Percentiles rank a stretch among this genome's conserved stretches.
Evolutionary conservation across 139 green algal genomes (phyloP).

Genomic region (Pleodorina starrii): DNA sequence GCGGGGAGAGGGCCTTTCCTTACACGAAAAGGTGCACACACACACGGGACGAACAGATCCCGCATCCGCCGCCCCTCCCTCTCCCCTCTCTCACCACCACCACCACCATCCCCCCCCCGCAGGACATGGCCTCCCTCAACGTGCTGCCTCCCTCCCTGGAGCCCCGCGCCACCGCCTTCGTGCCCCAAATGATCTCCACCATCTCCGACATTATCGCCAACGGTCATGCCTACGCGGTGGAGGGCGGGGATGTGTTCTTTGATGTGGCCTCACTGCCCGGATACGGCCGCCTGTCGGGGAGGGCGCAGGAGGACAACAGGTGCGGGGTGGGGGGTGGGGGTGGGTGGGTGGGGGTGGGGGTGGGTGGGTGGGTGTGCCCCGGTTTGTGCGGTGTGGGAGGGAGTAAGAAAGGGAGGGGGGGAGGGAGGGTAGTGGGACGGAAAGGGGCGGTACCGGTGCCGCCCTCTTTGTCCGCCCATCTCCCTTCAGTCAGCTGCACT

Average conservation of each 20-base stretch:
- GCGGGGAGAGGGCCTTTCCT: too few species aligned
- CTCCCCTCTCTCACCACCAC: background rate
- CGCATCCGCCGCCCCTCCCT: background rate
- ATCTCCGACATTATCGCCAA: slow-evolving; percentile 92
- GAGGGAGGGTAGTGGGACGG: too few species aligned
- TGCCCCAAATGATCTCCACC: slow-evolving; percentile 89
- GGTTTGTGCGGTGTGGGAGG: too few species aligned
- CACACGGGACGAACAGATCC: background rate
- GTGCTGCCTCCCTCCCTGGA: slow-evolving; percentile 91
- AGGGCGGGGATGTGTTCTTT: slow-evolving; percentile 95
- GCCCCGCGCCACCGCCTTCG: slow-evolving; percentile 92
- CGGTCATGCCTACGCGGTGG: slow-evolving; percentile 90
- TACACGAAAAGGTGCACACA: background rate
- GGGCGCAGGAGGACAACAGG: slow-evolving; percentile 78
- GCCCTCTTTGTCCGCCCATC: background rate
- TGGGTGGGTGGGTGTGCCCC: background rate
- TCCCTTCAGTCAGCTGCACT: background rate
- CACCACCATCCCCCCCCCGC: background rate
- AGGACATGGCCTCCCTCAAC: slow-evolving; percentile 91
- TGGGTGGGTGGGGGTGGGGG: background rate
- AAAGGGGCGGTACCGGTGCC: background rate
- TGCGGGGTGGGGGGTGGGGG: background rate
- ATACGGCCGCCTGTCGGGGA: slow-evolving; percentile 93
- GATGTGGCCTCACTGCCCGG: slow-evolving; percentile 84
- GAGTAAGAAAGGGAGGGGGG: background rate